These are phyloP conservation scores for Atkinsonella hypoxylon DNA, from an alignment of 2,329 filamentous ascomycete genomes.

Conservation along the genomic window DNA sequence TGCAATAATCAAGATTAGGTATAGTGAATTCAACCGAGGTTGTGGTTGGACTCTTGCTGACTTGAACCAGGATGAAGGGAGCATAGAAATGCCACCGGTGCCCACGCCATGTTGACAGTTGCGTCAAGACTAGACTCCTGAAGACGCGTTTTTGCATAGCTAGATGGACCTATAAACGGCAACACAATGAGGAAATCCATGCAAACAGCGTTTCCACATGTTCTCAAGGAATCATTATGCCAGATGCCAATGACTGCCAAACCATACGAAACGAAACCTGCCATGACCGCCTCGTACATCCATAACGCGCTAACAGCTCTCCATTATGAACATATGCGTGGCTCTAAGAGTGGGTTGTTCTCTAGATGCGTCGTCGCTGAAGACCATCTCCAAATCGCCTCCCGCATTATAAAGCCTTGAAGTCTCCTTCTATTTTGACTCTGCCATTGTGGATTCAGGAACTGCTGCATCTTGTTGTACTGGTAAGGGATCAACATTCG, in stretches of 20 bases:
- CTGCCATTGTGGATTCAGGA: neutral
- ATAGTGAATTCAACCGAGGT: neutral
- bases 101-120: neutral
- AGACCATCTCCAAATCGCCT: neutral
- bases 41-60: neutral
- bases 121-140: neutral
- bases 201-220: neutral
- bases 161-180: neutral
- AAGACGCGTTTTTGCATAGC: neutral
- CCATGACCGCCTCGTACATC: no score
- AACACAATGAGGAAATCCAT: neutral
- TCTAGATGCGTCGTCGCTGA: neutral
- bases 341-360: neutral
- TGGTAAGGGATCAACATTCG: neutral
- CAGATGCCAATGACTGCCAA: neutral
- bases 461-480: neutral
- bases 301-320: slow-evolving; percentile 1
- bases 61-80: neutral
- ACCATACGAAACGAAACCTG: neutral
- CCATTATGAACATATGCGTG: slow-evolving; percentile 8
- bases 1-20: neutral
- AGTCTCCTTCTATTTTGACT: neutral
- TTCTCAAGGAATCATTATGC: neutral
- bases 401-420: slow-evolving; percentile 4
- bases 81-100: neutral